A percentile compares a stretch with the other conserved stretches of the same genome.
Conservation (phyloP, 1,284 basidiomycete genomes). For the Ustilago sp. region DNA sequence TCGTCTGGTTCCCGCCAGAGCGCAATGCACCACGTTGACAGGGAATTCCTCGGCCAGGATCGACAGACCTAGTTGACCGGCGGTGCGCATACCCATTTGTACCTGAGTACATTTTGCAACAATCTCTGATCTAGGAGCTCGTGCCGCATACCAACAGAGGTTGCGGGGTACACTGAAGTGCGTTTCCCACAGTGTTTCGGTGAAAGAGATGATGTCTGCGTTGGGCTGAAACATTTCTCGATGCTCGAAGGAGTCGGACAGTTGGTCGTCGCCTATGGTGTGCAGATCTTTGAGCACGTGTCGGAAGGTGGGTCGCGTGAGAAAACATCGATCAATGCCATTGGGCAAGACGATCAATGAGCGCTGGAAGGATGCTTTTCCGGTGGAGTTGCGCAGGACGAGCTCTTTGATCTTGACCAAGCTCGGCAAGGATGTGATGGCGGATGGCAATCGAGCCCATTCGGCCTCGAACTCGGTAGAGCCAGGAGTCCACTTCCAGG, state of each 20-base stretch:
- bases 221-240: slow-evolving; percentile 9
- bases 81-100: background rate
- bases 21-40: slow-evolving; percentile 21
- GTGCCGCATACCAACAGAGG: slow-evolving; percentile 21
- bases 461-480: slow-evolving; percentile 26
- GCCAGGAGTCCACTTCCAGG: background rate
- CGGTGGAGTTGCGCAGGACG: slow-evolving; percentile 22
- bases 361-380: slow-evolving; percentile 11
- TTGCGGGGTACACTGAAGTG: slow-evolving; percentile 27
- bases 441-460: slow-evolving; percentile 31
- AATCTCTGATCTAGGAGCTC: background rate
- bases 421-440: slow-evolving; percentile 24
- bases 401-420: slow-evolving; percentile 22
- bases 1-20: slow-evolving; percentile 25
- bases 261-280: too few relatives aligned
- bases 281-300: slow-evolving; percentile 29
- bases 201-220: slow-evolving; percentile 8
- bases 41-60: background rate
- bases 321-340: slow-evolving; percentile 36
- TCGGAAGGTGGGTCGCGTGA: slow-evolving; percentile 25
- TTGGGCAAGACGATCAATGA: slow-evolving; percentile 20
- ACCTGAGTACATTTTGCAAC: slow-evolving; percentile 11
- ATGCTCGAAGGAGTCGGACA: slow-evolving; percentile 9
- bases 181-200: slow-evolving; percentile 35
- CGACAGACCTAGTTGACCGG: background rate